Percentiles rank a stretch among this genome's conserved stretches.
Evolutionary conservation across 768 basidiomycete species (phyloP).

Genomic region (Naganishia onofrii): DNA sequence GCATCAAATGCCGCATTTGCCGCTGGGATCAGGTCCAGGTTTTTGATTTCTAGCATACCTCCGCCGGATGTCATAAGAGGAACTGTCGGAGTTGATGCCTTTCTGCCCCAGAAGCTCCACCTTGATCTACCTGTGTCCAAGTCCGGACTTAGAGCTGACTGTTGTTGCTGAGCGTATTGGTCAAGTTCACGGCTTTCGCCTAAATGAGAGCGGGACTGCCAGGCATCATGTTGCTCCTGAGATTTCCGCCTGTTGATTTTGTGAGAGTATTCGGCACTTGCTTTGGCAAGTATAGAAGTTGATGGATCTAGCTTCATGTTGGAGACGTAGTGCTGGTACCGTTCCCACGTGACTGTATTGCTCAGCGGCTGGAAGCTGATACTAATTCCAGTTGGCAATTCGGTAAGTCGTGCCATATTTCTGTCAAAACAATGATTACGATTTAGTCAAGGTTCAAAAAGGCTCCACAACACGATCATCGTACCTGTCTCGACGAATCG

Average conservation of each 20-base stretch:
- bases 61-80: constrained; percentile 46
- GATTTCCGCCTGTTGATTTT: constrained; percentile 16
- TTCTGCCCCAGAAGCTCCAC: constrained; percentile 49
- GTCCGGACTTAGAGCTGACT: neutral
- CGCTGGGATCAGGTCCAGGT: constrained; percentile 19
- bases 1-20: neutral
- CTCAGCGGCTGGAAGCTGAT: constrained; percentile 44
- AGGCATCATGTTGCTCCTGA: constrained; percentile 31
- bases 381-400: constrained; percentile 43
- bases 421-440: neutral
- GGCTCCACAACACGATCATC: no score
- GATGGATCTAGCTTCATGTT: constrained; percentile 41
- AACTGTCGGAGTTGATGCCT: constrained; percentile 29
- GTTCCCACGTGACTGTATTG: constrained; percentile 39
- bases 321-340: constrained; percentile 39
- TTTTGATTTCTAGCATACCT: constrained; percentile 47
- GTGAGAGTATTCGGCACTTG: constrained; percentile 30
- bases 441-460: neutral
- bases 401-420: constrained; percentile 35
- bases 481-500: constrained; percentile 4
- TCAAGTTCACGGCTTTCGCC: constrained; percentile 42
- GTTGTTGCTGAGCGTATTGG: neutral
- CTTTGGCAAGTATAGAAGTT: constrained; percentile 39
- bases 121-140: constrained; percentile 33
- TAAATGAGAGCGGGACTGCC: constrained; percentile 40